phyloP scores from a whole-genome alignment of 805 yeast species.

The Candida tibetensis region DNA sequence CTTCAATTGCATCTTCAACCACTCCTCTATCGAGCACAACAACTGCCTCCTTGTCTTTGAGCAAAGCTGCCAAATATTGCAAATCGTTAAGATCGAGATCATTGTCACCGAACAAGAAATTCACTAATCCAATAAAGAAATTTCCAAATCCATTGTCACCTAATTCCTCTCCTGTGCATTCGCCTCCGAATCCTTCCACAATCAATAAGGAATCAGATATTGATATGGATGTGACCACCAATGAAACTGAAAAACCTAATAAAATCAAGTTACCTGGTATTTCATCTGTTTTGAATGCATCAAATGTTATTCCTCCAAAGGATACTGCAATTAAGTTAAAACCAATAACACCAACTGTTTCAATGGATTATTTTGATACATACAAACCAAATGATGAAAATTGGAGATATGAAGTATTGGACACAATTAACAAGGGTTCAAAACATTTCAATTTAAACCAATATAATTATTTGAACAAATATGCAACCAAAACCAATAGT shows the following conservation, averaged over 20 bases:
- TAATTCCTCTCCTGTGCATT: constrained; percentile 15
- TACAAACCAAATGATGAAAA: constrained; percentile 45
- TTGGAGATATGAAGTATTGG: constrained; percentile 42
- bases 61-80: constrained; percentile 8
- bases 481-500: constrained; percentile 3
- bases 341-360: constrained; percentile 40
- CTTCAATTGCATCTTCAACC: not conserved
- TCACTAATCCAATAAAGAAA: constrained; percentile 12
- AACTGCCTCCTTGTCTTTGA: constrained; percentile 4
- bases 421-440: constrained; percentile 26
- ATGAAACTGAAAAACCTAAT: not conserved
- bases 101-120: constrained; percentile 12
- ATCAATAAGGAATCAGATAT: not conserved
- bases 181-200: constrained; percentile 10
- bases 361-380: constrained; percentile 44
- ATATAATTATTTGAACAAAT: constrained; percentile 26
- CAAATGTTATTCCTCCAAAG: constrained; percentile 15
- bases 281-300: constrained; percentile 27
- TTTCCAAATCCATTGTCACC: constrained; percentile 20
- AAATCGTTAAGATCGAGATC: constrained; percentile 12
- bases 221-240: not conserved
- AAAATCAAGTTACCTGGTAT: constrained; percentile 32
- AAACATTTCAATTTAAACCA: constrained; percentile 26
- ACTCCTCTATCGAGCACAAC: too few species aligned
- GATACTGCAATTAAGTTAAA: constrained; percentile 21